Conservation (phyloP, 805 yeast genomes). For the Myxozyma kluyveri region DNA sequence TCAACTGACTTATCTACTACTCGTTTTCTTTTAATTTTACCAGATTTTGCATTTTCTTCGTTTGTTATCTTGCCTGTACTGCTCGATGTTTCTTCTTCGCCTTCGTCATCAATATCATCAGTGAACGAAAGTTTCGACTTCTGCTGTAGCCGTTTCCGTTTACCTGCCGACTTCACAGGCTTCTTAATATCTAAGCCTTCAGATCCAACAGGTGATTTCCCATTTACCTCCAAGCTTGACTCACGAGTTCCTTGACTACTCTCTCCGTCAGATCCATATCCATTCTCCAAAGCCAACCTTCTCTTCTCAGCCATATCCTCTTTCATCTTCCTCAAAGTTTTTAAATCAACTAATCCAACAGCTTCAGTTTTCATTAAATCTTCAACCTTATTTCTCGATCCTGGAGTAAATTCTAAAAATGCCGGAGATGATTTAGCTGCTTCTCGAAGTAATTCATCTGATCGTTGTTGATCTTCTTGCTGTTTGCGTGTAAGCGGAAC, state of each 20-base stretch:
- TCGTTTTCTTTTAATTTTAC: slow-evolving; percentile 11
- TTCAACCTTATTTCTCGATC: slow-evolving; percentile 7
- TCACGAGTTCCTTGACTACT: background rate
- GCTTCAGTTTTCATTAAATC: slow-evolving; percentile 16
- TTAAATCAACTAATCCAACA: slow-evolving; percentile 17
- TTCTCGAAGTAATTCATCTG: slow-evolving; percentile 4
- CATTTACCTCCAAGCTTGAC: background rate
- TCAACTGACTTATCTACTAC: slow-evolving; percentile 30
- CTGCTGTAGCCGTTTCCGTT: slow-evolving; percentile 5
- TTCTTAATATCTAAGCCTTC: background rate
- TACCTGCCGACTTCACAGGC: background rate
- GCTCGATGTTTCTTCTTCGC: slow-evolving; percentile 10
- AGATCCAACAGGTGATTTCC: background rate
- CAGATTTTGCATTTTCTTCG: background rate
- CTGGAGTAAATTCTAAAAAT: slow-evolving; percentile 10
- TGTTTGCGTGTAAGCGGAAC: slow-evolving; percentile 4
- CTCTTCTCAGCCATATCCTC: slow-evolving; percentile 5
- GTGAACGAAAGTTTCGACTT: slow-evolving; percentile 6
- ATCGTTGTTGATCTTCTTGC: slow-evolving; percentile 5
- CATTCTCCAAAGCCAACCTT: background rate
- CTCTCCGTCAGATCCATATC: background rate
- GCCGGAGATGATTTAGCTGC: slow-evolving; percentile 18
- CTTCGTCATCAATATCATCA: slow-evolving; percentile 7
- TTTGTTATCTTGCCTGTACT: background rate
- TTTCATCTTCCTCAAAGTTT: slow-evolving; percentile 9